These are phyloP conservation scores for Litchi chinensis DNA, from an alignment of 345 rosid species.

Conservation along the genomic window DNA sequence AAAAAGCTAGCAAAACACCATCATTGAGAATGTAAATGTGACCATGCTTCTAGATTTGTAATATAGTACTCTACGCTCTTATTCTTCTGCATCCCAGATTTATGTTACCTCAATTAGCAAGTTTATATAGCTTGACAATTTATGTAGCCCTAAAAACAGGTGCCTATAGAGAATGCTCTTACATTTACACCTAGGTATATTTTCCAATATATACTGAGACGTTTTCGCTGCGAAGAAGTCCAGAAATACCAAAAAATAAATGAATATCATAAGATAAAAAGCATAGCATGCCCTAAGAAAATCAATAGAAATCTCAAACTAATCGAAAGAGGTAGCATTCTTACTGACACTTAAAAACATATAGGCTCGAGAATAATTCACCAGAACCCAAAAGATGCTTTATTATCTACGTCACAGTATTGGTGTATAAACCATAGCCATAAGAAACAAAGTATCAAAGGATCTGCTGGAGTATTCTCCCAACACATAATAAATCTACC, in stretches of 20 bases:
- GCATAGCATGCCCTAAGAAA: slow-evolving; percentile 2
- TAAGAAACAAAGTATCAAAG: neutral
- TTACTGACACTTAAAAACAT: neutral
- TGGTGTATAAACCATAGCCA: neutral
- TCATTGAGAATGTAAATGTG: slow-evolving; percentile 12
- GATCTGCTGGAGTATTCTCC: neutral
- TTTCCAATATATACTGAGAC: neutral
- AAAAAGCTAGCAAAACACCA: slow-evolving; percentile 7
- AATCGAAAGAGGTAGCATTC: neutral
- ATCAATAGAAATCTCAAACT: neutral
- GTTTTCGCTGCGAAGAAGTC: neutral
- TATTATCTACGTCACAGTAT: neutral
- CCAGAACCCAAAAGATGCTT: neutral
- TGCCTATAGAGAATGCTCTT: neutral
- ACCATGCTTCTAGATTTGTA: neutral
- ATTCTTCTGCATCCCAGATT: slow-evolving; percentile 14
- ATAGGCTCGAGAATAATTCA: neutral
- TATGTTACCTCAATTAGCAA: slow-evolving; percentile 15
- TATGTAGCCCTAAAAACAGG: neutral
- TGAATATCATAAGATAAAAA: neutral
- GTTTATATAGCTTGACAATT: neutral
- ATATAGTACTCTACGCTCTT: neutral
- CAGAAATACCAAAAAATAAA: neutral
- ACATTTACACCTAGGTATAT: neutral
- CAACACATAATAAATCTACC: neutral